Percentiles rank a stretch among this genome's conserved stretches.
These are phyloP conservation scores for Dinochytrium kinnereticum DNA, from an alignment of 371 early-diverging fungal species.

Conservation along the genomic window DNA sequence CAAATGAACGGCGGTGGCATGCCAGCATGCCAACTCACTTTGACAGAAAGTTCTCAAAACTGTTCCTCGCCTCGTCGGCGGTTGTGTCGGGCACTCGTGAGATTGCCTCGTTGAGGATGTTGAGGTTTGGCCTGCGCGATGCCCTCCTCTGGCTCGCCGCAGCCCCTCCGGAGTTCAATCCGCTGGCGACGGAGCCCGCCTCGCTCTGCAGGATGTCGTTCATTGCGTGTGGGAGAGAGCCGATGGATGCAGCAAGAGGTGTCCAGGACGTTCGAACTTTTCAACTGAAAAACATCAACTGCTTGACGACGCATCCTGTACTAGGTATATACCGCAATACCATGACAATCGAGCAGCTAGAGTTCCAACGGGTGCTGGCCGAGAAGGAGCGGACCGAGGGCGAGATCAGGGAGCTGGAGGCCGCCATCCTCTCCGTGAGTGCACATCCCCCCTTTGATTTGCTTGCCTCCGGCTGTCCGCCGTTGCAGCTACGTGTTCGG, in stretches of 20 bases:
- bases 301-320: no score
- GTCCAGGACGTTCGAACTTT: no score
- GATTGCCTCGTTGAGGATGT: conserved; percentile 46
- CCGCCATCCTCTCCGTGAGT: not conserved
- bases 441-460: not conserved
- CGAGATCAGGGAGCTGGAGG: conserved; percentile 7
- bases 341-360: not conserved
- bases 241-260: no score
- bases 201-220: not conserved
- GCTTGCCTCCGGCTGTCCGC: no score
- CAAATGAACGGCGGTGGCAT: no score
- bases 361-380: not conserved
- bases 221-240: no score
- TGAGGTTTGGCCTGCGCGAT: conserved; percentile 13
- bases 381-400: not conserved
- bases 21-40: no score
- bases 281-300: no score
- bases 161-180: not conserved
- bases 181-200: not conserved
- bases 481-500: no score
- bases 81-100: conserved; percentile 76
- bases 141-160: not conserved
- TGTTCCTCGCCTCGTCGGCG: conserved; percentile 75
- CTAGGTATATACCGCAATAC: no score
- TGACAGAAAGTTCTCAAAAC: conserved; percentile 79